These are phyloP conservation scores for Hanseniaspora opuntiae DNA, from an alignment of 805 yeast genomes.

Conservation along the genomic window DNA sequence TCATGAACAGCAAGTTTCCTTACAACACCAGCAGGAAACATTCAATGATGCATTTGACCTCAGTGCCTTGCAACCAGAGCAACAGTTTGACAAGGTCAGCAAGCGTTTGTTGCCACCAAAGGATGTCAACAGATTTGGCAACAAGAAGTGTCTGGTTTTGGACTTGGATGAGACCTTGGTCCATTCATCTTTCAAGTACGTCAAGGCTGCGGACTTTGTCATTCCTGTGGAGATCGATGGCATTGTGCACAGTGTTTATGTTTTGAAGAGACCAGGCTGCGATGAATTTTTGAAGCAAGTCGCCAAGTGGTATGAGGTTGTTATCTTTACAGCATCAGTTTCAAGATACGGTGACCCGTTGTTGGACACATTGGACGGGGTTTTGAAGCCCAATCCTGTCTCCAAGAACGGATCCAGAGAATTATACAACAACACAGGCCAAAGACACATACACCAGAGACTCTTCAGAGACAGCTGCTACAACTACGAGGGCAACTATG, in stretches of 20 bases:
- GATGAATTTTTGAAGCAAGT: slow-evolving; percentile 78
- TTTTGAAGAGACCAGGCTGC: slow-evolving; percentile 94
- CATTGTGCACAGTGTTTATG: slow-evolving; percentile 86
- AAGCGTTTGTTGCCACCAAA: slow-evolving; percentile 49
- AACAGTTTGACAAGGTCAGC: slow-evolving; percentile 51
- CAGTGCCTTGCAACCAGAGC: slow-evolving; percentile 57
- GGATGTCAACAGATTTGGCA: slow-evolving; percentile 29
- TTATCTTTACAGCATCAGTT: slow-evolving; percentile 92
- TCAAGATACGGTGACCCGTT: slow-evolving; percentile 92
- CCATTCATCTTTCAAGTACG: slow-evolving; percentile 84
- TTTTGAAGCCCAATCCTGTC: slow-evolving; percentile 23
- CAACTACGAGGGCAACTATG: slow-evolving; percentile 85
- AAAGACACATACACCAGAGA: slow-evolving; percentile 62
- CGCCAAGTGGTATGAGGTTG: slow-evolving; percentile 82
- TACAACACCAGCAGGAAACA: slow-evolving; percentile 20
- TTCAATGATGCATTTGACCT: slow-evolving; percentile 37
- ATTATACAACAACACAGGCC: slow-evolving; percentile 27
- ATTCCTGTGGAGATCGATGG: slow-evolving; percentile 94
- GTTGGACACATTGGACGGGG: slow-evolving; percentile 72
- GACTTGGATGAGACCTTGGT: slow-evolving; percentile 95
- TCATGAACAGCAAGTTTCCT: slow-evolving; percentile 12
- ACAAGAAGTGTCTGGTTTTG: slow-evolving; percentile 72
- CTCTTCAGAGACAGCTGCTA: slow-evolving; percentile 88
- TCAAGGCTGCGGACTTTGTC: slow-evolving; percentile 88
- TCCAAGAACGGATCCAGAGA: slow-evolving; percentile 26